phyloP scores from a whole-genome alignment of 768 basidiomycete genomes.

The Leccinum uliginosum region DNA sequence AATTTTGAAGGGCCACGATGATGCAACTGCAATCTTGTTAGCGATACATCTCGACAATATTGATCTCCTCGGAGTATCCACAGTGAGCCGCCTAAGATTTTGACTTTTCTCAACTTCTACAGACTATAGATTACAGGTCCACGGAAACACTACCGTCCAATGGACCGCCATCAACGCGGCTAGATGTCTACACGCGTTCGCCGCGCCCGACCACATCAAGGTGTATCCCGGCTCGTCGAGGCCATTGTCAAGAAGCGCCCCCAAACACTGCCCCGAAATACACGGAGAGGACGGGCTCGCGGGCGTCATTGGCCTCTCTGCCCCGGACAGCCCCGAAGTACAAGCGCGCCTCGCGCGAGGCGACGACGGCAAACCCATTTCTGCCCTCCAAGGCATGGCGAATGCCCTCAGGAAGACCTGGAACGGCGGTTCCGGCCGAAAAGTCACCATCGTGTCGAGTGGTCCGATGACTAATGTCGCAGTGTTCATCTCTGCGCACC shows the following conservation, averaged over 20 bases:
- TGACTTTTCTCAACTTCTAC: neutral
- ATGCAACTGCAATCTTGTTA: constrained; percentile 79
- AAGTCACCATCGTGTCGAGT: constrained; percentile 67
- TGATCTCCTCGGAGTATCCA: constrained; percentile 76
- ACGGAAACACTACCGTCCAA: constrained; percentile 69
- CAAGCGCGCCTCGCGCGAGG: constrained; percentile 44
- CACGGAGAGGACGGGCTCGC: constrained; percentile 82
- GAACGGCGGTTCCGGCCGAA: constrained; percentile 53
- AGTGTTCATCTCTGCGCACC: constrained; percentile 57
- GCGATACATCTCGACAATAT: constrained; percentile 65
- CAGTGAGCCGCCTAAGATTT: constrained; percentile 46
- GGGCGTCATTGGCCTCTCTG: constrained; percentile 75
- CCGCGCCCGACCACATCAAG: constrained; percentile 50
- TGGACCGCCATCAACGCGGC: constrained; percentile 71
- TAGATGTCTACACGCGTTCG: constrained; percentile 71
- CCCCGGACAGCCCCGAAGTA: constrained; percentile 44
- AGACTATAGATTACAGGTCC: constrained; percentile 45
- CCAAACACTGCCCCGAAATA: constrained; percentile 68
- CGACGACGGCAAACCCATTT: constrained; percentile 37
- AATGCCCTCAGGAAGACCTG: constrained; percentile 48
- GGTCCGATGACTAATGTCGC: constrained; percentile 87
- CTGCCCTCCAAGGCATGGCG: constrained; percentile 71
- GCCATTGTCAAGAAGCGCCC: constrained; percentile 56
- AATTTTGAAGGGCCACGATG: constrained; percentile 72
- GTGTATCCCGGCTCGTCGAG: constrained; percentile 68